phyloP scores from a whole-genome alignment of 176 grass and related monocot species.

The Thinopyrum elongatum region DNA sequence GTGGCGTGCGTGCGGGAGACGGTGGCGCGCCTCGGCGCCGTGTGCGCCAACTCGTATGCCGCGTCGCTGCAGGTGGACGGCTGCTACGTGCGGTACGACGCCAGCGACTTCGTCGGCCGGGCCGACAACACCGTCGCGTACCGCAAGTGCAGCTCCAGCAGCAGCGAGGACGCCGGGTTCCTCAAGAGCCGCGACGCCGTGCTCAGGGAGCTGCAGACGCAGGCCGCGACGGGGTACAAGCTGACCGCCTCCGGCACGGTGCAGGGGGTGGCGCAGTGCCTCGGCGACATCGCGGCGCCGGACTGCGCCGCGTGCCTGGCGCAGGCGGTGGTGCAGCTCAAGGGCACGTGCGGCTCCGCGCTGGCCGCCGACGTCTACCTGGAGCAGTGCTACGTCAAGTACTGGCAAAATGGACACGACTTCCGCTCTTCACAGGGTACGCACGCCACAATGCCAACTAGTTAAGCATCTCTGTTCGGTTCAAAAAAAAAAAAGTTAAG shows the following conservation, averaged over 20 bases:
- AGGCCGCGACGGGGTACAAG: slow-evolving; percentile 45
- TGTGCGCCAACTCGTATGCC: slow-evolving; percentile 55
- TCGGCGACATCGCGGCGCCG: slow-evolving; percentile 37
- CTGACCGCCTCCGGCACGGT: slow-evolving; percentile 53
- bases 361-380: slow-evolving; percentile 74
- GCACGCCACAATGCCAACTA: not conserved
- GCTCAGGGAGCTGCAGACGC: slow-evolving; percentile 42
- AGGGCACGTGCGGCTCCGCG: slow-evolving; percentile 45
- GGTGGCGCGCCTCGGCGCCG: slow-evolving; percentile 46
- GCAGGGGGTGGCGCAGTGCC: slow-evolving; percentile 70
- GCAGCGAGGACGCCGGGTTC: slow-evolving; percentile 56
- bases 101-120: slow-evolving; percentile 41
- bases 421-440: slow-evolving; percentile 54
- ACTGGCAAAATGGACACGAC: slow-evolving; percentile 62
- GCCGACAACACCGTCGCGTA: slow-evolving; percentile 47
- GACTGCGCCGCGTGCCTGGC: slow-evolving; percentile 65
- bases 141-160: slow-evolving; percentile 58
- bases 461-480: too few relatives aligned
- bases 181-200: slow-evolving; percentile 52
- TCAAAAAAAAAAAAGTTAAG: too few relatives aligned
- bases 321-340: slow-evolving; percentile 67
- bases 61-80: slow-evolving; percentile 69
- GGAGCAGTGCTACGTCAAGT: slow-evolving; percentile 79
- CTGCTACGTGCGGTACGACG: slow-evolving; percentile 74
- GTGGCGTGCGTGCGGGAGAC: slow-evolving; percentile 55